Evolutionary conservation across 129 eudicot species (phyloP).

Genomic region (Cynara cardunculus): DNA sequence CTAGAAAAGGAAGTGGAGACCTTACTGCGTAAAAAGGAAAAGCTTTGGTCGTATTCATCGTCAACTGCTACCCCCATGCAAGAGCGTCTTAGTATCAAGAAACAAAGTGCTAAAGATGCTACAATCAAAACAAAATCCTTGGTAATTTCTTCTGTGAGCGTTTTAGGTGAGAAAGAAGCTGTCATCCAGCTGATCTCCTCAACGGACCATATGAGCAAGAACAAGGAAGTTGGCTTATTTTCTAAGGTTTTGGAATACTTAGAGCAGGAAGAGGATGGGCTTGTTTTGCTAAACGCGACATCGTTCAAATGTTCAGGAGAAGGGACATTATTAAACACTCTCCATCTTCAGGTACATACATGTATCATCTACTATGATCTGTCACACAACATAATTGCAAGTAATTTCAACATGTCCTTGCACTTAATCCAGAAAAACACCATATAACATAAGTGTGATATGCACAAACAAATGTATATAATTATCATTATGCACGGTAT

Average conservation of each 20-base stretch:
- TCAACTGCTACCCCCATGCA: neutral
- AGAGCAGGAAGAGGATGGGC: constrained; percentile 32
- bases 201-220: constrained; percentile 14
- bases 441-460: neutral
- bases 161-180: constrained; percentile 37
- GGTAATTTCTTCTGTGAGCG: constrained; percentile 21
- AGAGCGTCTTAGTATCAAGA: constrained; percentile 1
- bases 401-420: neutral
- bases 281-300: constrained; percentile 37
- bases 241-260: constrained; percentile 25
- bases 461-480: neutral
- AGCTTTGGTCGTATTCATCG: constrained; percentile 6
- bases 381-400: neutral
- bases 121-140: neutral
- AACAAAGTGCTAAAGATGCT: constrained; percentile 8
- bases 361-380: neutral
- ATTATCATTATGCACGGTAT: neutral
- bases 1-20: constrained; percentile 59
- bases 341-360: constrained; percentile 43
- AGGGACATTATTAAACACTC: constrained; percentile 26
- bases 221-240: constrained; percentile 7
- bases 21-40: constrained; percentile 43
- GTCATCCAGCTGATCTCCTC: constrained; percentile 39
- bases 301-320: constrained; percentile 29
- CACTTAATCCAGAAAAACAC: neutral